A percentile compares a stretch with the other conserved stretches of the same genome.
Conservation (phyloP, 2,329 filamentous ascomycete genomes). For the Hymenoscyphus albidus region DNA sequence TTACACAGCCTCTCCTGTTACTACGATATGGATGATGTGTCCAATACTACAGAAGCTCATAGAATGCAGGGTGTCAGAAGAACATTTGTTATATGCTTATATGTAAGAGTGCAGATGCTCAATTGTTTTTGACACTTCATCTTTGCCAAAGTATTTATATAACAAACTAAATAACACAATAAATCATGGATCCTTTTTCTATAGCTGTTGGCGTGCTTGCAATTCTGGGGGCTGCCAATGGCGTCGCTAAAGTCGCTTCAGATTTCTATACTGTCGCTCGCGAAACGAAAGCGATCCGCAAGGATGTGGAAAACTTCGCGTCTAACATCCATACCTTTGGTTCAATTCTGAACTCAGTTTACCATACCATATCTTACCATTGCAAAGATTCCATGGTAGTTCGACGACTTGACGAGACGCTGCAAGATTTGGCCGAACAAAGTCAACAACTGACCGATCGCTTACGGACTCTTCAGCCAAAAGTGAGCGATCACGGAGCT, state of each 20-base stretch:
- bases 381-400: not conserved
- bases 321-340: not conserved
- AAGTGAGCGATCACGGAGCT: no score
- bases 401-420: no score
- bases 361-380: no score
- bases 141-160: no score
- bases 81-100: no score
- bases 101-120: no score
- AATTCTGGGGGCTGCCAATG: not conserved
- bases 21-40: not conserved
- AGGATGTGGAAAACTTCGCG: not conserved
- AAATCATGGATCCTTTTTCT: not conserved
- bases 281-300: not conserved
- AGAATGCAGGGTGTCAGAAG: not conserved
- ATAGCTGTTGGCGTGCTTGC: not conserved
- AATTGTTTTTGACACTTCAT: no score
- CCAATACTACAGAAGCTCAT: not conserved
- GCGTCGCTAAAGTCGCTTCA: not conserved
- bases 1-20: not conserved
- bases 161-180: no score
- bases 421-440: no score
- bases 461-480: no score
- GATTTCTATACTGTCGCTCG: not conserved
- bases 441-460: no score
- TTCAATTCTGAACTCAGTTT: not conserved